Conservation (phyloP, 495 filamentous ascomycete genomes). For the Durotheca rogersii region DNA sequence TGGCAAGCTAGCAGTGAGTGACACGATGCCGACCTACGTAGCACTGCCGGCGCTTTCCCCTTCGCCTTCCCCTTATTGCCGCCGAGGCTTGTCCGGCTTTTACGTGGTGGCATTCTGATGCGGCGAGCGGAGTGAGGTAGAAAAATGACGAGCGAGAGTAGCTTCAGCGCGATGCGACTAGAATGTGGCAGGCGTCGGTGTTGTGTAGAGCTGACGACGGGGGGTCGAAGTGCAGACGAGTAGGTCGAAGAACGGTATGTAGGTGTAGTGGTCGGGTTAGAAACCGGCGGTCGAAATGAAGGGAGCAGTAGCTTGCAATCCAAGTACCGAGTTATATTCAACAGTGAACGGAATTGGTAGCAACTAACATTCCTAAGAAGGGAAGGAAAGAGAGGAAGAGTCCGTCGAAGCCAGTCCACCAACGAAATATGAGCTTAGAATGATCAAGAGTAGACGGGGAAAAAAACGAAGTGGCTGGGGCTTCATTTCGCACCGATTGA, state of each 20-base stretch:
- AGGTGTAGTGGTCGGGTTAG: too few relatives aligned
- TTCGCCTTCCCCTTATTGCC: too few relatives aligned
- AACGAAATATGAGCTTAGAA: slow-evolving; percentile 21
- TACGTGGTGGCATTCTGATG: slow-evolving; percentile 17
- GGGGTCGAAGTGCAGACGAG: background rate
- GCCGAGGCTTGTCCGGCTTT: too few relatives aligned
- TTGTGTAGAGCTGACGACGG: background rate
- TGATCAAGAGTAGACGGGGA: slow-evolving; percentile 3
- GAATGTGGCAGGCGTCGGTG: background rate
- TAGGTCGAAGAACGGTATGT: too few relatives aligned
- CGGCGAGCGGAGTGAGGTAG: background rate
- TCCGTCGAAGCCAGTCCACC: slow-evolving; percentile 9
- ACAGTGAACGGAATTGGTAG: slow-evolving; percentile 16
- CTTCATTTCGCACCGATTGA: slow-evolving; percentile 7
- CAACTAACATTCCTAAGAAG: slow-evolving; percentile 19
- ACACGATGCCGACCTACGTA: slow-evolving; percentile 21
- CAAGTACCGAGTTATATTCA: too few relatives aligned
- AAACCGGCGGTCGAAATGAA: too few relatives aligned
- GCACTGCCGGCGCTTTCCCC: slow-evolving; percentile 9
- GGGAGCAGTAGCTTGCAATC: too few relatives aligned
- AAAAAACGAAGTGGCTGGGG: slow-evolving; percentile 36
- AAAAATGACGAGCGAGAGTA: background rate
- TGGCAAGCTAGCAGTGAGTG: background rate
- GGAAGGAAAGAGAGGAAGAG: background rate
- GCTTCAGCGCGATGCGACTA: background rate